Base-by-base conservation (phyloP, 2,329 filamentous ascomycete genomes). In the Xylariales sp. region DNA sequence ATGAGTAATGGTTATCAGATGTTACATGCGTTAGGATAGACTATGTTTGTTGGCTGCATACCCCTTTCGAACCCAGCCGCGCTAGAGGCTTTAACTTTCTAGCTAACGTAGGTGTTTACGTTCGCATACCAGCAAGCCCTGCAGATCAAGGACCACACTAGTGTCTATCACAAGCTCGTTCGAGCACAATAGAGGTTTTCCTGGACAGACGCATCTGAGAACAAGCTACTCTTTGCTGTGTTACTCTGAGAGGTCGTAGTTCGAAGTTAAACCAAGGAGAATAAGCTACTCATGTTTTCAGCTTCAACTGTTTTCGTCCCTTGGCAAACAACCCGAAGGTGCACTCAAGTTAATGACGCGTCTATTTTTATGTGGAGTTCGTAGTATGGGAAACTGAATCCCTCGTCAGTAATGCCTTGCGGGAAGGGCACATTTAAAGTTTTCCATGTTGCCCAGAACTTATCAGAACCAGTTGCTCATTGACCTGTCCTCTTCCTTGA, bases 71-170 rank as follows among this genome's bases (percentile, higher is more conserved):
- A 19, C 16, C 16, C 18, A 16, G 31, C 22, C 25, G 29, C 34
- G 20, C 38, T 40, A 31, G 20, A 43, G 28, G 18, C 18, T 15
- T 16, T 32, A n/a, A n/a, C n/a, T n/a, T n/a, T n/a, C 19, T 45
- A 46, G 40, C 16, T 19, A 22, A 19, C 45, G 40, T 45, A 42
- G n/a, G 38, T 22, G 27, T 10, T 32, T 36, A 38, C 37, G 38
- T 40, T 15, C 21, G 20, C 29, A 31, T 11, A 12, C 14, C 6
- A 14, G 15, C 18, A 3, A 38, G 7, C 24, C 24, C n/a, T 42
- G 43, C 15, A 42, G 44, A 46, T 49, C 45, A 49, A 45, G 46
- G 46, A 38, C 43, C 29, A 31, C 14, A 37, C 38, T 31, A 24
- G 14, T 9, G 4, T 12, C 11, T 12, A 14, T 18, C 31, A 29